Conservation (phyloP, 371 early-diverging fungal genomes). For the Mucor racemosus region DNA sequence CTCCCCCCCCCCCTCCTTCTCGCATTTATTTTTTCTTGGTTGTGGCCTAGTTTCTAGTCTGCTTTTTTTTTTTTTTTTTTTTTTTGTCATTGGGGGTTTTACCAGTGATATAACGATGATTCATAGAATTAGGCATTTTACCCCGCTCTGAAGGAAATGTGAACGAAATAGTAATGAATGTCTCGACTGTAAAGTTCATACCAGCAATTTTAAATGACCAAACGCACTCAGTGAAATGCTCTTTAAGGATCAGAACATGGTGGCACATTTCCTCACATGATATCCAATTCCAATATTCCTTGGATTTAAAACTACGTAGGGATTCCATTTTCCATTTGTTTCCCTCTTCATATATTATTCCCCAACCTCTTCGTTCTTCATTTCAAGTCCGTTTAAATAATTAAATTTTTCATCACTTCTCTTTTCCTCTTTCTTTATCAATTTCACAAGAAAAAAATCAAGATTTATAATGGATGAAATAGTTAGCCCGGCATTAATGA, state of each 20-base stretch:
- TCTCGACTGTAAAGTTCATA: too few relatives aligned
- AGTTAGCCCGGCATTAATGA: constrained; percentile 29
- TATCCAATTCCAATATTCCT: background rate
- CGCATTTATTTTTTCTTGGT: too few relatives aligned
- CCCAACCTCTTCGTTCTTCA: background rate
- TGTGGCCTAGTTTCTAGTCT: too few relatives aligned
- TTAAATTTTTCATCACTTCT: background rate
- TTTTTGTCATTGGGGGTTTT: too few relatives aligned
- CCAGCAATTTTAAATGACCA: too few relatives aligned
- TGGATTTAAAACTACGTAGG: constrained; percentile 3
- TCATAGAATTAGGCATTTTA: too few relatives aligned
- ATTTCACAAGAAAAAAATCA: background rate
- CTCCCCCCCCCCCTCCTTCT: too few relatives aligned
- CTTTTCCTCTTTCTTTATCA: background rate
- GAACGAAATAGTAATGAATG: too few relatives aligned
- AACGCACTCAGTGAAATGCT: background rate
- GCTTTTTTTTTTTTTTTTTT: too few relatives aligned
- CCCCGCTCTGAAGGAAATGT: too few relatives aligned
- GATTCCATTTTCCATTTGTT: background rate
- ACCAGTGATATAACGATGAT: too few relatives aligned
- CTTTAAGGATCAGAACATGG: background rate
- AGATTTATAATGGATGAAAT: constrained; percentile 13
- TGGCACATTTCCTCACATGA: constrained; percentile 5
- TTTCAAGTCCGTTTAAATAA: constrained; percentile 3
- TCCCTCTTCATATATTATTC: background rate